Evolutionary conservation across 768 basidiomycete species (phyloP).

Genomic region (Psilocybe cubensis): DNA sequence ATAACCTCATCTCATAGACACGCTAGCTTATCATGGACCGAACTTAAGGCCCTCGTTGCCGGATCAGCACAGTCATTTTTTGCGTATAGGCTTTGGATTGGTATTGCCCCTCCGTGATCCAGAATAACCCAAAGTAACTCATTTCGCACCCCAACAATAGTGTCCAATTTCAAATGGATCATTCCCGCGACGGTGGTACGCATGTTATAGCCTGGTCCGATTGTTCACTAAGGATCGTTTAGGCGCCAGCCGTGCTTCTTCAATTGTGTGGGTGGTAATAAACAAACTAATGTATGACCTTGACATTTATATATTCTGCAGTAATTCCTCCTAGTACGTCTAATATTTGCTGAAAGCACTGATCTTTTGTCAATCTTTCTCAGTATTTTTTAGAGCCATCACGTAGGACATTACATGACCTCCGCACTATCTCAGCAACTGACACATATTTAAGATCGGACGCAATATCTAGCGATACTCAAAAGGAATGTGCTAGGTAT

Average conservation of each 20-base stretch:
- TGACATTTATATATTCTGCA: not conserved
- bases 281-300: not conserved
- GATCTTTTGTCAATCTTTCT: not conserved
- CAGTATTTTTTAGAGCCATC: slow-evolving; percentile 6
- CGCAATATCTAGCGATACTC: not conserved
- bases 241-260: slow-evolving; percentile 2
- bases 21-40: not conserved
- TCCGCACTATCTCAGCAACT: not conserved
- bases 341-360: not conserved
- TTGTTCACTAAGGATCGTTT: not conserved
- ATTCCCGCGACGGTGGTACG: slow-evolving; percentile 1
- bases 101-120: not conserved
- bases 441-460: not conserved
- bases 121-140: too few relatives aligned
- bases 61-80: slow-evolving; percentile 9
- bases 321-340: slow-evolving; percentile 7
- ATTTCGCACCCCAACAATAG: too few relatives aligned
- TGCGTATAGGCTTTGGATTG: slow-evolving; percentile 6
- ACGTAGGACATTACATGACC: not conserved
- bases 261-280: slow-evolving; percentile 7
- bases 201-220: not conserved
- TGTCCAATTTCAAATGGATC: slow-evolving; percentile 3
- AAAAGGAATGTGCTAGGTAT: not conserved
- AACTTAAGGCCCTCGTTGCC: slow-evolving; percentile 5
- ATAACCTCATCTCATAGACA: not conserved